Base-by-base conservation (phyloP, 1,139 yeast species). In the Geotrichum siamense region DNA sequence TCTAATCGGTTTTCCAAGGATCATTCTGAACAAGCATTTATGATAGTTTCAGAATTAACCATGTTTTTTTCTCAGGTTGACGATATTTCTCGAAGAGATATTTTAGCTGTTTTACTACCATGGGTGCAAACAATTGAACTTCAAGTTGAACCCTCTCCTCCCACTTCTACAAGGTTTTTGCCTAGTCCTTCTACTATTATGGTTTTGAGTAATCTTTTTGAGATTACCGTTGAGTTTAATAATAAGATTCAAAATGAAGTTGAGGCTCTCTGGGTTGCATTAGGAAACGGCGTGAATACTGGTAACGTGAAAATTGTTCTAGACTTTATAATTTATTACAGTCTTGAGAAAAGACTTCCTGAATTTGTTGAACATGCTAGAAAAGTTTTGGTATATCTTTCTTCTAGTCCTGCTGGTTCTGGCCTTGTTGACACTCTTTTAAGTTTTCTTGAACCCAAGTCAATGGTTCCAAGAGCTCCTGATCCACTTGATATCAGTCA, bases 241-340 rank as follows among this genome's bases (percentile, higher is more conserved):
- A 79, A 80, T 36, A 69, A 71, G 13, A 77, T 85, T 54, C 84
- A 85, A 39, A 82, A 82, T 55, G 96, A 87, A 55, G 85, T 91
- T 8, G 97, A 89, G 59, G 94, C 94, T 0, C 64, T 91, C 30
- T 93, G 99, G 99, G 86, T 84, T 3, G 93, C 96, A 0, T 68
- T 91, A 30, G 95, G 94, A 1, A 78, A 78, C 44, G 82, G 81
- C 3, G 69, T 71, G n/a, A 74, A 75, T 30, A 72, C 78, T 9
- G 72, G 71, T 9, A 89, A 91, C 56, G 80, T 82, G 29, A 79
- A 79, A 46, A 78, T 76, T 6, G 82, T 87, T 16, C 64, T 85
- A 55, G 84, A 80, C 38, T 91, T 78, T 56, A 69, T 87, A 31
- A 70, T 86, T 41, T 71, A 70, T 26, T 77, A 79, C 37, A 81